Evolutionary conservation across 805 yeast species (phyloP), one percentile per base, ranked within the genome.

Genomic region (Tetrapisispora arboricola): DNA sequence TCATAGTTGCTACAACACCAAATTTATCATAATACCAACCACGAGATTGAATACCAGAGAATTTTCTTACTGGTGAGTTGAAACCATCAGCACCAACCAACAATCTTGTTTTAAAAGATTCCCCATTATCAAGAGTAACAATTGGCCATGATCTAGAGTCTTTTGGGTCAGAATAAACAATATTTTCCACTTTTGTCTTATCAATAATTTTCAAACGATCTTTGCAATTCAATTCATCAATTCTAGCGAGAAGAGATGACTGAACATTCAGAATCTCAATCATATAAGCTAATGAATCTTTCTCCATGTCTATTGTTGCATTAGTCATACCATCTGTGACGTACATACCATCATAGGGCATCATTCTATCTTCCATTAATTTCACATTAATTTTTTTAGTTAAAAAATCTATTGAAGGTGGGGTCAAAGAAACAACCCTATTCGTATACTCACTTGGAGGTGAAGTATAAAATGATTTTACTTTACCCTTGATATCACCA

Each of bases 81-180:
- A 78, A 86, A 1, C 98, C 98, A 59, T 92, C 98, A 30, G 96
- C 95, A 8, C 98, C 98, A 13, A 92, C 76, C 17, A 88, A 66
- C n/a, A 88, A 67, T 41, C 95, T 70, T 0, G 95, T 73, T 52
- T 75, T 73, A 38, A 80, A 67, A 11, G 55, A 48, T 12, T 73
- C 72, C 1, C 95, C 96, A 46, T 73, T 73, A 12, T 75, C 73
- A 12, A 88, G 65, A 20, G 72, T 66, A 12, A 90, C 78, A 8
- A 76, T 55, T 1, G 96, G 96, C 95, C 96, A 85, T 36, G 76
- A 74, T 21, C 64, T 63, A 0, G 58, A 42, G 29, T 60, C 59
- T 37, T 64, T 68, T 6, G 63, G 55, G 28, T 46, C 48, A 3
- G 55, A 53, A 20, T 48, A 47, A 27, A 47, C 59, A 32, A 85